phyloP scores from a whole-genome alignment of 2,329 filamentous ascomycete genomes.

The Arthrobotrys megalospora region DNA sequence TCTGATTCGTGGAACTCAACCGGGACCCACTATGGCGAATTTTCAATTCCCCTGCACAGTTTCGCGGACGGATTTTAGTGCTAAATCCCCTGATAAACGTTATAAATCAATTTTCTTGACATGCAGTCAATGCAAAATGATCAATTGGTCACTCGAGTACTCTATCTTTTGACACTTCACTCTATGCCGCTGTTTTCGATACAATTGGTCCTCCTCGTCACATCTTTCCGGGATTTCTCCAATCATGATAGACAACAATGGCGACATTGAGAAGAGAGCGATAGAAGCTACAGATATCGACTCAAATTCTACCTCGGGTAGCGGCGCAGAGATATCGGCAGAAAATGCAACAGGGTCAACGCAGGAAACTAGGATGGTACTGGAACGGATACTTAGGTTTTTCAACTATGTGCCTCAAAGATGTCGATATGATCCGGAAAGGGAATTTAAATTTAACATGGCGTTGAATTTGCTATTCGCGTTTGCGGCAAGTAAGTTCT shows the following conservation, averaged over 20 bases:
- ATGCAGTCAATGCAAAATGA: not conserved
- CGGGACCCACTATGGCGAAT: slow-evolving; percentile 43
- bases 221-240: not conserved
- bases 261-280: slow-evolving; percentile 45
- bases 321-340: not conserved
- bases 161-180: not conserved
- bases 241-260: slow-evolving; percentile 32
- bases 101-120: slow-evolving; percentile 17
- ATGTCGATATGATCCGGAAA: slow-evolving; percentile 78
- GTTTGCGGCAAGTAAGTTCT: slow-evolving; percentile 70
- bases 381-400: not conserved
- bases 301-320: slow-evolving; percentile 41
- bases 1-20: slow-evolving; percentile 54
- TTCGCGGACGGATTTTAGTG: slow-evolving; percentile 52
- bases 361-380: slow-evolving; percentile 2
- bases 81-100: slow-evolving; percentile 33
- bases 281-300: slow-evolving; percentile 22
- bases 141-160: not conserved
- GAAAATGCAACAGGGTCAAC: slow-evolving; percentile 56
- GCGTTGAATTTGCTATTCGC: slow-evolving; percentile 80
- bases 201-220: not conserved
- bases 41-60: slow-evolving; percentile 31
- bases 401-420: slow-evolving; percentile 70
- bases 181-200: not conserved
- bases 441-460: slow-evolving; percentile 78